Percentiles rank a stretch among this genome's conserved stretches.
Evolutionary conservation across 1,284 basidiomycete species (phyloP).

Genomic region (Irpex sp.): DNA sequence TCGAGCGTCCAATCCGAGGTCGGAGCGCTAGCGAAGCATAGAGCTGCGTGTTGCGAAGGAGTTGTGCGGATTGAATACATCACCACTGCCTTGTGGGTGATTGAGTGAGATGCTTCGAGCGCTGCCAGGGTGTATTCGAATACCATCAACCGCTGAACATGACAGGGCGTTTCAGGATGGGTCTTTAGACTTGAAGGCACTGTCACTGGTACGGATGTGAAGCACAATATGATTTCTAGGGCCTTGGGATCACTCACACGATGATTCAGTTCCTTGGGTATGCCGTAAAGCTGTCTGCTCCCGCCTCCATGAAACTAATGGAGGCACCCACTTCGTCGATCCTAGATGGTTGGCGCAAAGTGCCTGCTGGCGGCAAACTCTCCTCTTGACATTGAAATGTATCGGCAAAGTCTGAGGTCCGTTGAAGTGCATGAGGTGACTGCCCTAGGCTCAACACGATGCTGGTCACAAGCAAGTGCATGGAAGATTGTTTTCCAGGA

Average conservation of each 20-base stretch:
- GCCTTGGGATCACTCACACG: neutral
- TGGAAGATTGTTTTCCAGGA: neutral
- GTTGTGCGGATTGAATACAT: neutral
- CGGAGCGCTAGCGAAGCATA: constrained; percentile 6
- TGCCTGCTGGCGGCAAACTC: neutral
- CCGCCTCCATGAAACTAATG: neutral
- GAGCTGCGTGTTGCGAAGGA: neutral
- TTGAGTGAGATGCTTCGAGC: neutral
- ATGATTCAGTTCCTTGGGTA: neutral
- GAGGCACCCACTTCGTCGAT: neutral
- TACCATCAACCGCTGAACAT: neutral
- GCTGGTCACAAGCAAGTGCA: neutral
- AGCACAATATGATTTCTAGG: neutral
- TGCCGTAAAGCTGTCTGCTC: neutral
- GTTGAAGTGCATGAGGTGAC: neutral
- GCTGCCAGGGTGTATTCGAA: neutral
- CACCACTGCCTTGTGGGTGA: neutral
- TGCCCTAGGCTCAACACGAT: neutral
- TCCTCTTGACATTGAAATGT: neutral
- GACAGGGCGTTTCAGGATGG: constrained; percentile 1
- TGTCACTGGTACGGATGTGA: neutral
- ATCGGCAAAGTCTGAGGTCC: neutral
- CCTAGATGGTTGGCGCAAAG: neutral
- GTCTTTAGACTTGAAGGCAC: neutral
- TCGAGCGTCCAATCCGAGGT: neutral